phyloP scores from a whole-genome alignment of 768 basidiomycete genomes.

The Tylopilus sp. region DNA sequence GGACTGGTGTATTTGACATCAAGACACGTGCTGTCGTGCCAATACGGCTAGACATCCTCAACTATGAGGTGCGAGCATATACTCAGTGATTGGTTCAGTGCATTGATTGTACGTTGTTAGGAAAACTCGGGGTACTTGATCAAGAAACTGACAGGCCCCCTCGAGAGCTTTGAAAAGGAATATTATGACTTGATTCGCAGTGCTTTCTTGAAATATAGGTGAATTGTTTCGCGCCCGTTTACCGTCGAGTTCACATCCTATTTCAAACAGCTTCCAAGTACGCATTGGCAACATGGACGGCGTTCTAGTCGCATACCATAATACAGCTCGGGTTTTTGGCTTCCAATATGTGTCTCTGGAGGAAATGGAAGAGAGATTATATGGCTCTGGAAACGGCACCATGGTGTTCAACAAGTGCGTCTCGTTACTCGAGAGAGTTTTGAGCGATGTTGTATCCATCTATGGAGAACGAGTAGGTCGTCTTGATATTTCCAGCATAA shows the following conservation, averaged over 20 bases:
- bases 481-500: neutral
- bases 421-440: conserved; percentile 61
- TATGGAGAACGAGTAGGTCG: conserved; percentile 65
- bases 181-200: conserved; percentile 93
- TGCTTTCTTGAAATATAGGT: conserved; percentile 94
- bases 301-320: conserved; percentile 84
- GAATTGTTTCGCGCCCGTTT: too few relatives aligned
- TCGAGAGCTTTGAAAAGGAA: conserved; percentile 87
- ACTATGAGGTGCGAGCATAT: conserved; percentile 54
- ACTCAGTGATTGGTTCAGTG: neutral
- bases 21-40: conserved; percentile 89
- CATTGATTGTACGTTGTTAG: conserved; percentile 32
- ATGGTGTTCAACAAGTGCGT: conserved; percentile 77
- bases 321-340: conserved; percentile 82
- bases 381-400: conserved; percentile 56
- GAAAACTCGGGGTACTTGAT: conserved; percentile 82
- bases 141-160: conserved; percentile 52
- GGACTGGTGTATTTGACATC: conserved; percentile 91
- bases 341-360: conserved; percentile 88
- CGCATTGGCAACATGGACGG: conserved; percentile 98
- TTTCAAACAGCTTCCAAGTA: conserved; percentile 73
- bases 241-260: neutral
- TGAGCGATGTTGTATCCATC: conserved; percentile 51
- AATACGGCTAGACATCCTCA: conserved; percentile 81
- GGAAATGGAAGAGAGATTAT: conserved; percentile 85